Evolutionary conservation across 805 yeast species (phyloP).

Genomic region (Candida taoyuanica): DNA sequence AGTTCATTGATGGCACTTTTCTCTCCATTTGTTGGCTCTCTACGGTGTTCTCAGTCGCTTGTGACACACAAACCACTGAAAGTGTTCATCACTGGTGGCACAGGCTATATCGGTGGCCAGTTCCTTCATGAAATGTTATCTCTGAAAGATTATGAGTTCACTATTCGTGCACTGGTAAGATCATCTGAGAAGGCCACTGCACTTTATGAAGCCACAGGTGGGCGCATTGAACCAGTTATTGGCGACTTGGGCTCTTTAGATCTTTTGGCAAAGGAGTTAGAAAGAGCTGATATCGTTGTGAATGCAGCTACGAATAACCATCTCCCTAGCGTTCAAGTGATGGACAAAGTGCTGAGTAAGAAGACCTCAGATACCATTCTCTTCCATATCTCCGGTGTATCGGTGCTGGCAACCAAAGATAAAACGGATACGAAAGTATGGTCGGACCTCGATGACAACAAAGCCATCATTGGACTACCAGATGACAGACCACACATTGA

Average conservation of each 20-base stretch:
- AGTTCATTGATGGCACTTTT: too few relatives aligned
- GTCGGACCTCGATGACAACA: slow-evolving; percentile 9
- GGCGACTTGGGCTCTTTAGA: slow-evolving; percentile 24
- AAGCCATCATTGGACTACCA: slow-evolving; percentile 2
- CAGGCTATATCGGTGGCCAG: slow-evolving; percentile 33
- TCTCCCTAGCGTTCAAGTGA: slow-evolving; percentile 22
- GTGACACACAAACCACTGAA: too few relatives aligned
- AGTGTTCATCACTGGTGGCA: slow-evolving; percentile 28
- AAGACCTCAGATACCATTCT: slow-evolving; percentile 27
- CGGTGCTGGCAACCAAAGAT: slow-evolving; percentile 2
- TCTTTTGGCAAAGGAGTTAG: slow-evolving; percentile 20
- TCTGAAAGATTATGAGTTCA: slow-evolving; percentile 4
- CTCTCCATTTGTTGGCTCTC: too few relatives aligned
- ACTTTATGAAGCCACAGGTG: slow-evolving; percentile 12
- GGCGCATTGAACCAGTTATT: slow-evolving; percentile 22
- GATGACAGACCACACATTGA: slow-evolving; percentile 8
- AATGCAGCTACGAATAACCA: slow-evolving; percentile 32
- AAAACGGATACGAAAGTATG: slow-evolving; percentile 4
- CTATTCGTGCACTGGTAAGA: slow-evolving; percentile 27
- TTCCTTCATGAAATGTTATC: slow-evolving; percentile 25
- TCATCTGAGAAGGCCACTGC: slow-evolving; percentile 20
- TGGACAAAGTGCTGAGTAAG: slow-evolving; percentile 24
- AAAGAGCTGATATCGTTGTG: slow-evolving; percentile 28
- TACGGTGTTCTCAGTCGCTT: too few relatives aligned
- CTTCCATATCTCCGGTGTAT: slow-evolving; percentile 35